Conservation (phyloP, 1,284 basidiomycete species). For the Rhizoctonia solani region DNA sequence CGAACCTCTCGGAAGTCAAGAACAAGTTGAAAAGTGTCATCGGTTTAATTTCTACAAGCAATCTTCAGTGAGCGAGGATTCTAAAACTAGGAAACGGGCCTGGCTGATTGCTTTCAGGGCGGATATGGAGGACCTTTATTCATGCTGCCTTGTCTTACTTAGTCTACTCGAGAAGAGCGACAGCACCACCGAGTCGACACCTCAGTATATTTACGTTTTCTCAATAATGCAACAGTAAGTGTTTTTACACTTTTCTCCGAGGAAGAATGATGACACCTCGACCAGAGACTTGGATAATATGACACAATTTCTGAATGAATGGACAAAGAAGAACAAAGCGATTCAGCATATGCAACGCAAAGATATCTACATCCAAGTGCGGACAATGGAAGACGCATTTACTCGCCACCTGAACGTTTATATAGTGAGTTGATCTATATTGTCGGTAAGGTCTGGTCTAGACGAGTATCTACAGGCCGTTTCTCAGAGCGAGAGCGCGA, state of each 20-base stretch:
- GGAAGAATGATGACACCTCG: neutral
- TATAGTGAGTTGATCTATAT: neutral
- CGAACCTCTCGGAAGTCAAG: neutral
- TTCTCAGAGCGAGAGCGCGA: neutral
- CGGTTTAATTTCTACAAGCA: neutral
- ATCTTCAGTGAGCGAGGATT: neutral
- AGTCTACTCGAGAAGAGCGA: neutral
- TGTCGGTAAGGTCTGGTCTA: neutral
- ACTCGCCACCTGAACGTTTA: neutral
- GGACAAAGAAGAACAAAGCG: neutral
- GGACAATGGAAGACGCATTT: neutral
- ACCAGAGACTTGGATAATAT: conserved; percentile 2
- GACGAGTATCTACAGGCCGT: neutral
- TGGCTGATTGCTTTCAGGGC: neutral
- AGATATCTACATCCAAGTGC: neutral
- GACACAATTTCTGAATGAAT: neutral
- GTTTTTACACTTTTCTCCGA: neutral
- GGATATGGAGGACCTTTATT: neutral
- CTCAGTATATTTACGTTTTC: neutral
- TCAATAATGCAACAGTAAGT: conserved; percentile 3
- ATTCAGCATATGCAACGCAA: neutral
- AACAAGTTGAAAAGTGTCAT: neutral
- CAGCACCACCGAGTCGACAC: neutral
- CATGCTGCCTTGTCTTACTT: neutral
- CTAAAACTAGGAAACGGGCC: neutral